Evolutionary conservation across 2,329 filamentous ascomycete genomes (phyloP), one percentile per base, ranked within the genome.

Genomic region (Phialocephala subalpina): DNA sequence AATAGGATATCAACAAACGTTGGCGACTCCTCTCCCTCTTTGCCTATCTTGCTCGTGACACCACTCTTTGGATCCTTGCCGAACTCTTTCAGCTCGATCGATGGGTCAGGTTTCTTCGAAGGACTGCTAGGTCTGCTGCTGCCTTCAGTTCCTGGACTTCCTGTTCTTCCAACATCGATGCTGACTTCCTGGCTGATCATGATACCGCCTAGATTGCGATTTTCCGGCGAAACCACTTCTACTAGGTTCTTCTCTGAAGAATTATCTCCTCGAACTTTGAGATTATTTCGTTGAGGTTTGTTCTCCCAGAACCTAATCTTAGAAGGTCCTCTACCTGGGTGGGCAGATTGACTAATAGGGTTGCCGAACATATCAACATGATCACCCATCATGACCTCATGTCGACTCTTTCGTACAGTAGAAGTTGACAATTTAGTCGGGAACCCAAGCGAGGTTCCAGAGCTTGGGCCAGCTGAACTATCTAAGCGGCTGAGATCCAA

Each of bases 181-280:
- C 83, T 84, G 63, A 90, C 84, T 71, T 90, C 86, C 68, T 87
- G 85, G 27, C 85, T 86, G 7, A 90, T 84, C 80, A 89, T 84
- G 73, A 90, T 90, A 25, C 87, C 86, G 7, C 86, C 86, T 60
- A 84, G 80, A 9, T 74, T 72, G 12, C 18, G 22, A 18, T 64
- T 53, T 16, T 64, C 57, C 58, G 33, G 64, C 60, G 36, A 60
- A 62, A 38, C 62, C 16, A 45, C 6, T n/a, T 70, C 67, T 6
- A 69, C 59, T 7, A 72, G 52, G 29, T 65, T 64, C 38, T 69
- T 66, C 38, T 73, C 70, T 1, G 66, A 67, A n/a, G 52, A 58
- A 40, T 42, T 69, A 59, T 72, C 65, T 29, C 57, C 40, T 52
- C 45, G 55, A 49, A 63, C 16, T 58, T 65, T 65, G 3, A 25